Evolutionary conservation across 441 rosid genomes (phyloP).

Genomic region (Mallotus japonicus): DNA sequence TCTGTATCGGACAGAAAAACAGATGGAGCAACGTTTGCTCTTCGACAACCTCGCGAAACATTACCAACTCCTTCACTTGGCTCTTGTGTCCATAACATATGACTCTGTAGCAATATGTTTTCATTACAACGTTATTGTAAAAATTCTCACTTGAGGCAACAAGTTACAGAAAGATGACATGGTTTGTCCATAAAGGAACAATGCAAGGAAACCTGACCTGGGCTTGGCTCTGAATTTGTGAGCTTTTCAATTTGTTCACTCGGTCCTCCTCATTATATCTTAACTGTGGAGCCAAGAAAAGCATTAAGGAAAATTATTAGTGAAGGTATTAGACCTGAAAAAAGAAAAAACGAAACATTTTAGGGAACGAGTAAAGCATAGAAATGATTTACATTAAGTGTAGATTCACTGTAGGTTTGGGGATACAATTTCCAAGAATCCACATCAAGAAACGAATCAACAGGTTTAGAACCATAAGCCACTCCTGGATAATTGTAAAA

Average conservation of each 20-base stretch:
- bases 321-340: not conserved
- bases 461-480: conserved; percentile 20
- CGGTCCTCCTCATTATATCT: conserved; percentile 22
- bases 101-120: conserved; percentile 29
- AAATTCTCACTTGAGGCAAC: conserved; percentile 1
- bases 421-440: conserved; percentile 27
- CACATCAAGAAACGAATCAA: conserved; percentile 23
- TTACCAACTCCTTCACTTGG: conserved; percentile 15
- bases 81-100: conserved; percentile 27
- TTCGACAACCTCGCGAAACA: conserved; percentile 23
- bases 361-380: not conserved
- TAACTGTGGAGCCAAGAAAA: conserved; percentile 23
- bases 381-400: conserved; percentile 15
- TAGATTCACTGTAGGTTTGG: conserved; percentile 21
- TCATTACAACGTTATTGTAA: not conserved
- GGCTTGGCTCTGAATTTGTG: conserved; percentile 23
- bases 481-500: conserved; percentile 14
- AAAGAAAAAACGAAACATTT: not conserved
- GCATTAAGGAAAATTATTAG: not conserved
- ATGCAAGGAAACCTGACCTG: conserved; percentile 30
- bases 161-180: not conserved
- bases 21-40: conserved; percentile 25
- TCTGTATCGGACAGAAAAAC: conserved; percentile 23
- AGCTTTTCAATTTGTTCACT: conserved; percentile 4
- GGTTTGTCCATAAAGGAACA: not conserved